Percentiles rank a stretch among this genome's conserved stretches.
Evolutionary conservation across 2,329 filamentous ascomycete genomes (phyloP).

Genomic region (Pezicula radicicola): DNA sequence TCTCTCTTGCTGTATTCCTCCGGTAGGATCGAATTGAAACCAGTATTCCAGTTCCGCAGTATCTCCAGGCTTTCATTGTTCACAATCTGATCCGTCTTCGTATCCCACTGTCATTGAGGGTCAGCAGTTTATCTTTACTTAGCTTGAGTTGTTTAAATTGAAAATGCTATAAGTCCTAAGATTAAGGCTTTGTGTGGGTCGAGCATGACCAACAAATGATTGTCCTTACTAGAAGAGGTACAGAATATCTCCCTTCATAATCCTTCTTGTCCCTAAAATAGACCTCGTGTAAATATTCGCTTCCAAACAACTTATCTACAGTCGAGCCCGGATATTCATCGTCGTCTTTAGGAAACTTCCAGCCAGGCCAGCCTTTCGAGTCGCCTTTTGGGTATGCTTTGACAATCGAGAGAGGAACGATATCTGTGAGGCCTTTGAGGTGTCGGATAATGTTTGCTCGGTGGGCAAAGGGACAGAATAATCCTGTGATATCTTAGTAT

Average conservation of each 20-base stretch:
- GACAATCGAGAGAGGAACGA: slow-evolving; percentile 50
- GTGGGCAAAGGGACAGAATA: slow-evolving; percentile 56
- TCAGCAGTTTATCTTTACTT: too few species aligned
- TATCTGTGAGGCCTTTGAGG: slow-evolving; percentile 85
- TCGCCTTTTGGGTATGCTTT: slow-evolving; percentile 66
- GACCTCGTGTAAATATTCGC: slow-evolving; percentile 60
- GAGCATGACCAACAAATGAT: too few species aligned
- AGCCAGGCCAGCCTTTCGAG: slow-evolving; percentile 61
- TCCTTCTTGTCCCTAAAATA: slow-evolving; percentile 63
- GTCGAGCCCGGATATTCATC: slow-evolving; percentile 62
- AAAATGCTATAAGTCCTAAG: too few species aligned
- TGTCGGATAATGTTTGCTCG: slow-evolving; percentile 82
- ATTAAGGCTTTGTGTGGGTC: too few species aligned
- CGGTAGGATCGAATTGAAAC: slow-evolving; percentile 65
- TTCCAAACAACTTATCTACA: slow-evolving; percentile 55
- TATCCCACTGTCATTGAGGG: slow-evolving; percentile 45
- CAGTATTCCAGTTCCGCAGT: slow-evolving; percentile 73
- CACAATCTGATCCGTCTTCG: slow-evolving; percentile 62
- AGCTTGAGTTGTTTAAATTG: too few species aligned
- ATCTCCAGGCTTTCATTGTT: slow-evolving; percentile 80
- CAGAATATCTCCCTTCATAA: slow-evolving; percentile 65
- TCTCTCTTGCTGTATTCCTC: slow-evolving; percentile 55
- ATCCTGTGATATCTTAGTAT: slow-evolving; percentile 32
- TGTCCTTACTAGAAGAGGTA: slow-evolving; percentile 49
- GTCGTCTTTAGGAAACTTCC: slow-evolving; percentile 58